Evolutionary conservation across 2,329 filamentous ascomycete species (phyloP).

Genomic region (Colletotrichum sp.): DNA sequence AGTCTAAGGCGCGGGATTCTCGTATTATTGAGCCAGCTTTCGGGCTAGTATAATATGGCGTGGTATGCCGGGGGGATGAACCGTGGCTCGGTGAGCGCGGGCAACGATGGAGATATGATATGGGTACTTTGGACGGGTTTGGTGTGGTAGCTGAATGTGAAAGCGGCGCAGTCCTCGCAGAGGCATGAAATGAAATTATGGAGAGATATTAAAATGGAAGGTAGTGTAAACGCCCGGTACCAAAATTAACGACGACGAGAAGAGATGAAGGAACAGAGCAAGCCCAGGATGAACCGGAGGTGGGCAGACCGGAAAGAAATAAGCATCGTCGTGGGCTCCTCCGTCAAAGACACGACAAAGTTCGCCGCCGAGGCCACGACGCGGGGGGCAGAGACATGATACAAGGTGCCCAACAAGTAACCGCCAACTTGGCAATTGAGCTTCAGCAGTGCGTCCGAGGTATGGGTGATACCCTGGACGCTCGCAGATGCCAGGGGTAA

Average conservation of each 20-base stretch:
- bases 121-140: background rate
- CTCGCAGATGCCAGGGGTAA: background rate
- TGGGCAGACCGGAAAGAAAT: slow-evolving; percentile 12
- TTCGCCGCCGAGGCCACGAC: background rate
- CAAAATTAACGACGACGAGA: background rate
- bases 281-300: background rate
- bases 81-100: background rate
- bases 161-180: slow-evolving; percentile 12
- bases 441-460: slow-evolving; percentile 1
- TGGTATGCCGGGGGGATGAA: background rate
- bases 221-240: background rate
- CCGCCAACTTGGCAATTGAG: slow-evolving; percentile 6
- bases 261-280: background rate
- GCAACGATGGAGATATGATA: background rate
- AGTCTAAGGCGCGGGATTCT: background rate
- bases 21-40: background rate
- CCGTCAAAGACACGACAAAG: background rate
- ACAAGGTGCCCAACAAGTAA: background rate
- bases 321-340: slow-evolving; percentile 5
- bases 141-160: background rate
- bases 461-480: background rate
- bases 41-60: background rate
- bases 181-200: slow-evolving; percentile 3
- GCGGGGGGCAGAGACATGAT: slow-evolving; percentile 6
- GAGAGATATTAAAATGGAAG: background rate